Conservation (phyloP, 306 rosid genomes). For the Betula pendula region DNA sequence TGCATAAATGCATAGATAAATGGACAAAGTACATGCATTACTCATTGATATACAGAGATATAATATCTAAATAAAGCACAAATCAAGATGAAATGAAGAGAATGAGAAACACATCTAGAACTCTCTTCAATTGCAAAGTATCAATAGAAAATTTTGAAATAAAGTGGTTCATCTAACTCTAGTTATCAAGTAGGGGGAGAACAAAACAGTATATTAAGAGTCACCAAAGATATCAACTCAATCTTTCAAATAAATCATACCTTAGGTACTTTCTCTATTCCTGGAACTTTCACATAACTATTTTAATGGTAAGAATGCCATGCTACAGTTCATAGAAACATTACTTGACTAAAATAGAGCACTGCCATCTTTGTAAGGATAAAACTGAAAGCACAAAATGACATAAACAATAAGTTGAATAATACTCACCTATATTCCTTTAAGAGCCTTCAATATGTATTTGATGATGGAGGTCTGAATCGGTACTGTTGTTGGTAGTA, state of each 20-base stretch:
- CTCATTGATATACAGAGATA: neutral
- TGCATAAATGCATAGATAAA: neutral
- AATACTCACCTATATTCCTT: too few relatives aligned
- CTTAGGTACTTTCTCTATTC: neutral
- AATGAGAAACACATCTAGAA: neutral
- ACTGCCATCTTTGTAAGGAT: neutral
- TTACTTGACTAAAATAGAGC: neutral
- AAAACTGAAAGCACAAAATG: neutral
- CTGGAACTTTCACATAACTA: neutral
- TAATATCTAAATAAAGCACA: conserved; percentile 3
- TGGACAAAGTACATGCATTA: neutral
- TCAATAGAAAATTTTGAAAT: neutral
- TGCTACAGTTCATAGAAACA: neutral
- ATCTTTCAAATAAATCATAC: neutral
- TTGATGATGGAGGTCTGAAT: too few relatives aligned
- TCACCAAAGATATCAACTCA: neutral
- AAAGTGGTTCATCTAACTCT: neutral
- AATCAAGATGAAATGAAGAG: conserved; percentile 8
- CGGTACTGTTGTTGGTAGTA: too few relatives aligned
- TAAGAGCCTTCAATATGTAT: too few relatives aligned
- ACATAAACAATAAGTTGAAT: neutral
- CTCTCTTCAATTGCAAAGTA: neutral
- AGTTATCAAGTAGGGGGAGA: neutral
- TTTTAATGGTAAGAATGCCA: neutral
- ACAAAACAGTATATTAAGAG: neutral